phyloP scores from a whole-genome alignment of 139 green algal species.

The Edaphochlamys debaryana region DNA sequence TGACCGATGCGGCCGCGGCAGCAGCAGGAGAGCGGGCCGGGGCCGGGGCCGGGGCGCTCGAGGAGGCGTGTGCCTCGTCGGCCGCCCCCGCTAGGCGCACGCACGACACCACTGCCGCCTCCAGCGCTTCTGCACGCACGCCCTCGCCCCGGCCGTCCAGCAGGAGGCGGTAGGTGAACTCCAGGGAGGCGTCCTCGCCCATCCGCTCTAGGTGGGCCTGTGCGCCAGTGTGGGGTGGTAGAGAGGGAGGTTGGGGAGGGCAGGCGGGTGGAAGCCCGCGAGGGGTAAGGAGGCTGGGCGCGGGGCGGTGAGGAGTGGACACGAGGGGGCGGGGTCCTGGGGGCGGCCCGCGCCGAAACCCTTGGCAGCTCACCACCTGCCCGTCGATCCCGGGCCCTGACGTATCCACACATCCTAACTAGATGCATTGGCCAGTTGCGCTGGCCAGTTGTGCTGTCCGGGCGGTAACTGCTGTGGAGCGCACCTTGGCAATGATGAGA shows the following conservation, averaged over 20 bases:
- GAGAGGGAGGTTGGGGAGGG: no score
- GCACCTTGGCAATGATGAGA: slow-evolving; percentile 18
- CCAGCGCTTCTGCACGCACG: neutral
- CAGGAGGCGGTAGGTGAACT: slow-evolving; percentile 16
- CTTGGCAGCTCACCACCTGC: neutral
- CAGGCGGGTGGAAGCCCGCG: no score
- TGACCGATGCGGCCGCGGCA: neutral
- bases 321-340: no score
- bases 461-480: neutral
- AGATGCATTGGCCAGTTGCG: neutral
- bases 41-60: neutral
- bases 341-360: no score
- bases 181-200: slow-evolving; percentile 9
- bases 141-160: neutral
- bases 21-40: neutral
- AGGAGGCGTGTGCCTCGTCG: neutral
- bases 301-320: neutral
- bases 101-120: neutral
- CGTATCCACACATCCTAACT: no score
- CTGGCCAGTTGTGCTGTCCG: neutral
- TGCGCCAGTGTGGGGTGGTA: neutral
- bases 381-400: no score
- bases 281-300: no score
- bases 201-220: slow-evolving; percentile 21
- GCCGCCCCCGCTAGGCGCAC: neutral